These are phyloP conservation scores for Candida verbasci DNA, from an alignment of 805 yeast species.

Conservation along the genomic window DNA sequence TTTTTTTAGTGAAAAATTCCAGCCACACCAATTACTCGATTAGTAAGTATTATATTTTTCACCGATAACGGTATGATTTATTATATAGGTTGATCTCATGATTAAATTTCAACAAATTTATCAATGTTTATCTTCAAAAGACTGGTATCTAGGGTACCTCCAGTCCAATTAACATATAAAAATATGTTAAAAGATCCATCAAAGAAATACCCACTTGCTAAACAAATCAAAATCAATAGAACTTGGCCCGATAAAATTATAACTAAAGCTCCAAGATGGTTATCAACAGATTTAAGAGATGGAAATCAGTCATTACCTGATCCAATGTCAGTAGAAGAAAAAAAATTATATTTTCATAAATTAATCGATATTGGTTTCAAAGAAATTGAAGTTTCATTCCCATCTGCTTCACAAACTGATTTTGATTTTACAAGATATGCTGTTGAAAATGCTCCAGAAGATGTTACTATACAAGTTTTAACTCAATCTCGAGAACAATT, in stretches of 20 bases:
- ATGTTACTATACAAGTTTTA: slow-evolving; percentile 67
- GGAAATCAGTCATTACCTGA: slow-evolving; percentile 81
- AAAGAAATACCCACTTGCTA: slow-evolving; percentile 52
- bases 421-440: slow-evolving; percentile 79
- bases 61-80: no score
- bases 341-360: slow-evolving; percentile 71
- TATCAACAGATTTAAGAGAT: slow-evolving; percentile 74
- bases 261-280: slow-evolving; percentile 74
- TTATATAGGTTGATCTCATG: no score
- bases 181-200: slow-evolving; percentile 70
- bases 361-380: slow-evolving; percentile 70
- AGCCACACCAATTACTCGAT: no score
- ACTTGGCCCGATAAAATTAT: slow-evolving; percentile 68
- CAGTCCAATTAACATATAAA: slow-evolving; percentile 15
- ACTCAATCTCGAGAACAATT: slow-evolving; percentile 76
- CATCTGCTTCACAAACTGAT: slow-evolving; percentile 79
- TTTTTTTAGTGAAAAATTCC: no score
- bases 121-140: slow-evolving; percentile 18
- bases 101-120: background rate
- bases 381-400: slow-evolving; percentile 78
- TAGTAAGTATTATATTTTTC: no score
- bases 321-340: slow-evolving; percentile 74
- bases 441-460: slow-evolving; percentile 73
- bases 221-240: slow-evolving; percentile 49
- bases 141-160: slow-evolving; percentile 16